These are phyloP conservation scores for Colletotrichum orchidophilum DNA, from an alignment of 2,329 filamentous ascomycete species.

Conservation along the genomic window DNA sequence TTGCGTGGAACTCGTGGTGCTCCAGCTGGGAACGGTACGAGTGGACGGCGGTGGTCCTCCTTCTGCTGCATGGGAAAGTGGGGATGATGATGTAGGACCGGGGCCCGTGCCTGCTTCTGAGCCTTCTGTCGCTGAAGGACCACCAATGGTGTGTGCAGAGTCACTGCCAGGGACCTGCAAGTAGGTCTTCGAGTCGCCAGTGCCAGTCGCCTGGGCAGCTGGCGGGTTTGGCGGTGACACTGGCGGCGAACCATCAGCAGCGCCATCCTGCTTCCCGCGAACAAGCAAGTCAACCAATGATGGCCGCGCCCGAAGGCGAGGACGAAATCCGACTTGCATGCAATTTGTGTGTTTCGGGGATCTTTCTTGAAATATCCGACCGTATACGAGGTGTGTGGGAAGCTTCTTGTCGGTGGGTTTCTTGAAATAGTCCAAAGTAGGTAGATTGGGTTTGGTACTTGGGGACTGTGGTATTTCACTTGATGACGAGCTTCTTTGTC, in stretches of 20 bases:
- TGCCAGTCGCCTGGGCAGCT: conserved; percentile 29
- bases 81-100: conserved; percentile 31
- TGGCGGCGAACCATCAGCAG: conserved; percentile 34
- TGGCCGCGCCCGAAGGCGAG: conserved; percentile 60
- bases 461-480: conserved; percentile 1
- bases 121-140: conserved; percentile 38
- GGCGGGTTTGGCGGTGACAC: conserved; percentile 31
- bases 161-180: conserved; percentile 38
- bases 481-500: neutral
- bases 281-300: conserved; percentile 63
- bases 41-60: neutral
- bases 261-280: conserved; percentile 43
- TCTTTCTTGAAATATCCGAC: neutral
- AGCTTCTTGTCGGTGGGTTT: neutral
- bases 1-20: conserved; percentile 8
- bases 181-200: conserved; percentile 27
- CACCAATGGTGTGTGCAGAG: conserved; percentile 16
- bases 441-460: neutral
- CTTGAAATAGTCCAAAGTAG: neutral
- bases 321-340: conserved; percentile 62
- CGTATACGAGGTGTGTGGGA: neutral
- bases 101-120: conserved; percentile 30
- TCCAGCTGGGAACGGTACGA: conserved; percentile 15
- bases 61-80: conserved; percentile 27
- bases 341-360: conserved; percentile 36